These are phyloP conservation scores for Nemophila menziesii DNA, from an alignment of 257 asterid species.

Conservation along the genomic window DNA sequence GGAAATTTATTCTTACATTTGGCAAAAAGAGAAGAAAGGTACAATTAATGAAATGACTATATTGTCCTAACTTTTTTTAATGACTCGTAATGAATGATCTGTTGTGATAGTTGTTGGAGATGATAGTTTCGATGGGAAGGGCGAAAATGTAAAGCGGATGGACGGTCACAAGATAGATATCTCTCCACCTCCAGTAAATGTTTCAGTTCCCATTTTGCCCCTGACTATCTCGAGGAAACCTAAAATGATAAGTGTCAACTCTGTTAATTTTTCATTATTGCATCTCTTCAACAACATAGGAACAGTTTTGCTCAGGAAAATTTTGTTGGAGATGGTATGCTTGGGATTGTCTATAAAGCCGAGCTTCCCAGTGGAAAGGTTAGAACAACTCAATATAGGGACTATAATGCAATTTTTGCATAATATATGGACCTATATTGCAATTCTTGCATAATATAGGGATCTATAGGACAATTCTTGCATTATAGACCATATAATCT, in stretches of 20 bases:
- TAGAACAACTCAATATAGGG: background rate
- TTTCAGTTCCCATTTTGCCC: conserved; percentile 48
- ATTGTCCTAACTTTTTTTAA: background rate
- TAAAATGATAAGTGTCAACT: conserved; percentile 19
- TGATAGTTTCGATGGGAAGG: conserved; percentile 19
- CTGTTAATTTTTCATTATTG: conserved; percentile 43
- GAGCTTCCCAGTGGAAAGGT: conserved; percentile 72
- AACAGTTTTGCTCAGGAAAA: conserved; percentile 79
- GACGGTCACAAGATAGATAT: conserved; percentile 33
- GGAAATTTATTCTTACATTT: conserved; percentile 20
- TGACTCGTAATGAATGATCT: conserved; percentile 3
- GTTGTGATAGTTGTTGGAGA: conserved; percentile 18
- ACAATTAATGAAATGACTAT: conserved; percentile 1
- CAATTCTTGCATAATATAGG: too few species aligned
- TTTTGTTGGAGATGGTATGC: conserved; percentile 62
- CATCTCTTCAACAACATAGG: conserved; percentile 77
- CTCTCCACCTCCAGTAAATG: conserved; percentile 38
- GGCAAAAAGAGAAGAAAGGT: conserved; percentile 33
- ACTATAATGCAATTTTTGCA: too few species aligned
- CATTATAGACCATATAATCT: too few species aligned
- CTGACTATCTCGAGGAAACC: conserved; percentile 24
- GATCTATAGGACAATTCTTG: too few species aligned
- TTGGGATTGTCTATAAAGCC: conserved; percentile 72
- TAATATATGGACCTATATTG: too few species aligned
- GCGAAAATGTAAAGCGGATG: conserved; percentile 17